phyloP scores from a whole-genome alignment of 345 rosid genomes.

The thale cress (Arabidopsis thaliana) region DNA sequence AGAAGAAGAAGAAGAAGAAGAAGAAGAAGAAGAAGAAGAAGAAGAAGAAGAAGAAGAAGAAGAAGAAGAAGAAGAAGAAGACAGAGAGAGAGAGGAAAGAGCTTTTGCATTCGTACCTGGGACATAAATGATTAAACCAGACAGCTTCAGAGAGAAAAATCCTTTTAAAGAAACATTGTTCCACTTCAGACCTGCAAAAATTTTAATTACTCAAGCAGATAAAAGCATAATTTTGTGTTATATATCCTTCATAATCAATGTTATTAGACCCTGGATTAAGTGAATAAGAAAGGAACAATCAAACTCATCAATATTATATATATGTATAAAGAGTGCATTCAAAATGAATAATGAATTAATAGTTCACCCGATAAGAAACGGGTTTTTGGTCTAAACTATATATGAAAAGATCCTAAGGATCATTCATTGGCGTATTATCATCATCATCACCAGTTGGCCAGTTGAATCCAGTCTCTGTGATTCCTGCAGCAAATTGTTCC shows the following conservation, averaged over 20 bases:
- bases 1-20: background rate
- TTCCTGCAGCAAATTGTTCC: conserved; percentile 62
- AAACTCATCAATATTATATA: conserved; percentile 15
- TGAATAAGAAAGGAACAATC: conserved; percentile 22
- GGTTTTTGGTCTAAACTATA: conserved; percentile 22
- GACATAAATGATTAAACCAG: background rate
- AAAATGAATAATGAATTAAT: conserved; percentile 42
- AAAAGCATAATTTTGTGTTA: background rate
- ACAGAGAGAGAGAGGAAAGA: background rate
- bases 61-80: background rate
- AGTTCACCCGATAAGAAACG: conserved; percentile 34
- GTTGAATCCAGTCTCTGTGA: conserved; percentile 49
- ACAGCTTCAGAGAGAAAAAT: conserved; percentile 4
- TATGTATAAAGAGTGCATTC: conserved; percentile 32
- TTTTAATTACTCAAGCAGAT: conserved; percentile 20
- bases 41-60: background rate
- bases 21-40: background rate
- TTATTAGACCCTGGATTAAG: conserved; percentile 6
- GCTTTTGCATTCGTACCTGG: conserved; percentile 3
- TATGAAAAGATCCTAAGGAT: conserved; percentile 23
- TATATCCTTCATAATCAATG: conserved; percentile 1
- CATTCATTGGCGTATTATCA: conserved; percentile 18
- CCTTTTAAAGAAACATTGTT: background rate
- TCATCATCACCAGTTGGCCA: conserved; percentile 59
- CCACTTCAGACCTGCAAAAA: conserved; percentile 17